Percentiles rank a stretch among this genome's conserved stretches.
phyloP scores from a whole-genome alignment of 768 basidiomycete genomes.

The Phaeolepiota aurea region DNA sequence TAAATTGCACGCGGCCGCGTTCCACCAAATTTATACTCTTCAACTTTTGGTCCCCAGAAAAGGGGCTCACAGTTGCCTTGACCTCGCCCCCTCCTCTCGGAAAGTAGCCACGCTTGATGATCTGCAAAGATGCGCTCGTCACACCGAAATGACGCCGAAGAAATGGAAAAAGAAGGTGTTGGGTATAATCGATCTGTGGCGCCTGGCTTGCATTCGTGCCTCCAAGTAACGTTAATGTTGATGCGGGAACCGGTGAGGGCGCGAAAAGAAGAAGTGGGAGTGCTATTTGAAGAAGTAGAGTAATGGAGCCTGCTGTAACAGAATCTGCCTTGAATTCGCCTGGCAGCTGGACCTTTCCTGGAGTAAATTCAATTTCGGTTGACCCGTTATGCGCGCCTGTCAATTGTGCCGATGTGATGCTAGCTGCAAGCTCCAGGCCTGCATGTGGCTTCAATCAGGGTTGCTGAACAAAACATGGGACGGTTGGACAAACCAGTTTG shows the following conservation, averaged over 20 bases:
- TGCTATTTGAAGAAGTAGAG: conserved; percentile 63
- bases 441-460: neutral
- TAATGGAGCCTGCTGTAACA: conserved; percentile 63
- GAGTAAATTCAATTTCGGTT: conserved; percentile 42
- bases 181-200: conserved; percentile 70
- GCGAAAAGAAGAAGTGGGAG: conserved; percentile 63
- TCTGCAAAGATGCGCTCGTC: conserved; percentile 30
- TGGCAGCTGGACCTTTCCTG: conserved; percentile 35
- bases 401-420: conserved; percentile 49
- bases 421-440: conserved; percentile 62
- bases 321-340: conserved; percentile 32
- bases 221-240: conserved; percentile 49
- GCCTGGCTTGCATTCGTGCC: conserved; percentile 68
- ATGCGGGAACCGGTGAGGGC: conserved; percentile 18
- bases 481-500: conserved; percentile 39
- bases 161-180: conserved; percentile 63
- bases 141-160: conserved; percentile 47
- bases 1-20: conserved; percentile 41
- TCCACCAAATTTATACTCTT: conserved; percentile 40
- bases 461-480: neutral
- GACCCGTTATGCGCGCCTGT: conserved; percentile 50
- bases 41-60: conserved; percentile 28
- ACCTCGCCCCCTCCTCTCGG: conserved; percentile 70
- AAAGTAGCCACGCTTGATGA: conserved; percentile 58
- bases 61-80: conserved; percentile 30